Evolutionary conservation across 2,329 filamentous ascomycete genomes (phyloP), one percentile per base, ranked within the genome.

Genomic region (Hymenoscyphus fructigenus): DNA sequence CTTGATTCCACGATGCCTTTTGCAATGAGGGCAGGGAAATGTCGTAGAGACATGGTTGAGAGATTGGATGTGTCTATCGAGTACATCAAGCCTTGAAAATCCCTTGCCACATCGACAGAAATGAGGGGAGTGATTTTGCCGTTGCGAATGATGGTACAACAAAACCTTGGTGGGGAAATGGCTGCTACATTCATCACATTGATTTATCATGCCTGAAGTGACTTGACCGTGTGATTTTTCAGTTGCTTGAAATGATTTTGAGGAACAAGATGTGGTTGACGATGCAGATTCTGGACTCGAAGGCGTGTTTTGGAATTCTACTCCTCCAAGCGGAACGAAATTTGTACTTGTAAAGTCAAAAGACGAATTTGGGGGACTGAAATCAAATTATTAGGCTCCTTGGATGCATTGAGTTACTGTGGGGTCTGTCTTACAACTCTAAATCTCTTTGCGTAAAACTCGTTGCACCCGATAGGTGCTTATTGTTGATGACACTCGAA

Each of bases 11-110:
- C 69, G 71, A 57, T 76, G 69, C 23, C 65, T 71, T 50, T 70
- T 75, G 69, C 76, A 79, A 44, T 73, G 69, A 0, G 57, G 63
- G 32, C 78, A 79, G 2, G 74, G 72, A 50, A 68, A 74, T 1
- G 62, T 67, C 61, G 57, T 15, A 67, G 63, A 15, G 36, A 62
- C 17, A 70, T 23, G 29, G 5, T 67, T 3, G 60, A 62, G 26
- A 61, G 59, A 59, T 14, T 64, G 38, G 7, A 67, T 26, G 29
- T 77, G 75, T 5, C 75, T 73, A 9, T 62, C 4, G 9, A 75
- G 64, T 0, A 70, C 68, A 55, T 75, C 73, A 0, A 55, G 14
- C 14, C 74, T 71, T 1, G 72, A 64, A 32, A 75, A 77, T 0
- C 6, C 60, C 17, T 41, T 38, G 5, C 70, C 72, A 34, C 76